These are phyloP conservation scores for Plenodomus tracheiphilus DNA, from an alignment of 2,329 filamentous ascomycete genomes.

Conservation along the genomic window DNA sequence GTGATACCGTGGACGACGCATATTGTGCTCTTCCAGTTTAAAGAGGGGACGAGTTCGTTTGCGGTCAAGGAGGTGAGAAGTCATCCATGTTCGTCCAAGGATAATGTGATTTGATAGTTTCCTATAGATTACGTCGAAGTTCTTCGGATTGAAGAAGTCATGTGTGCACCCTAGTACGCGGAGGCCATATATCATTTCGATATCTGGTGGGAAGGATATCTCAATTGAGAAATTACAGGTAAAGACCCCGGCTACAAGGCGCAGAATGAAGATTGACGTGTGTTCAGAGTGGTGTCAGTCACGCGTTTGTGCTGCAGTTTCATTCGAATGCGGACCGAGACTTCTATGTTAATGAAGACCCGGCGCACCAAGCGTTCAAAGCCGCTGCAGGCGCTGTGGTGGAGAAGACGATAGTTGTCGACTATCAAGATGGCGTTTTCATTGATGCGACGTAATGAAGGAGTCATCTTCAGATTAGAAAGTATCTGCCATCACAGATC, in stretches of 20 bases:
- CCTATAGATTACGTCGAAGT: slow-evolving; percentile 31
- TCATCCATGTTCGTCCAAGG: not conserved
- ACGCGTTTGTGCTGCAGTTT: slow-evolving; percentile 51
- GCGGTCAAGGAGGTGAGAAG: slow-evolving; percentile 34
- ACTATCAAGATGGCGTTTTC: slow-evolving; percentile 43
- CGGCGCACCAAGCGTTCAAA: slow-evolving; percentile 46
- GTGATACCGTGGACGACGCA: slow-evolving; percentile 31
- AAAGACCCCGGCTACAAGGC: slow-evolving; percentile 1
- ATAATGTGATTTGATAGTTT: slow-evolving; percentile 10
- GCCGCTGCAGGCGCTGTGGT: slow-evolving; percentile 36
- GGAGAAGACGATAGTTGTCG: slow-evolving; percentile 47
- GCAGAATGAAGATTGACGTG: slow-evolving; percentile 54
- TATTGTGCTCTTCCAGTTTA: slow-evolving; percentile 41
- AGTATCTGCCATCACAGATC: no score
- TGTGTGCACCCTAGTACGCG: slow-evolving; percentile 34
- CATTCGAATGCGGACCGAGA: slow-evolving; percentile 46
- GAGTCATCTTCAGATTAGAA: no score
- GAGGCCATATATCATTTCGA: slow-evolving; percentile 33
- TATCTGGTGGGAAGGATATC: slow-evolving; percentile 38
- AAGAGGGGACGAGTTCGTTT: slow-evolving; percentile 25
- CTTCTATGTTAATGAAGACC: slow-evolving; percentile 50
- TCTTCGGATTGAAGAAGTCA: slow-evolving; percentile 34
- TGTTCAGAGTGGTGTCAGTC: slow-evolving; percentile 47
- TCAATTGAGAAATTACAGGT: slow-evolving; percentile 41
- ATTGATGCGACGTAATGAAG: slow-evolving; percentile 5